Percentiles rank a stretch among this genome's conserved stretches.
Evolutionary conservation across 2,329 filamentous ascomycete genomes (phyloP).

Genomic region (Alternaria longipes): DNA sequence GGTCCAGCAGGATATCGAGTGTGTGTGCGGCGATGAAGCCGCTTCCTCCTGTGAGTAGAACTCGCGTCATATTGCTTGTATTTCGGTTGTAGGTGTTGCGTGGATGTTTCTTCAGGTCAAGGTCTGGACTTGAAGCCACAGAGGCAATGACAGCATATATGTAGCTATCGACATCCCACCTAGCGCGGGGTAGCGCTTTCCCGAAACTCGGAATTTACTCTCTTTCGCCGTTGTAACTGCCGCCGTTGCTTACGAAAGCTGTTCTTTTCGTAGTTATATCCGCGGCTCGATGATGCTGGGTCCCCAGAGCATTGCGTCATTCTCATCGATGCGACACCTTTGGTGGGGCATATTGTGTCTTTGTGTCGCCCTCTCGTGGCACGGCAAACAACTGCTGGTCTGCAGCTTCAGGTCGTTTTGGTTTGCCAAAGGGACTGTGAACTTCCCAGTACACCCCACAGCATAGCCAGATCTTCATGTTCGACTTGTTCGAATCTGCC

Average conservation of each 20-base stretch:
- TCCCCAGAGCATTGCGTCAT: slow-evolving; percentile 21
- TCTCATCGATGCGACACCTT: slow-evolving; percentile 17
- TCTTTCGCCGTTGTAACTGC: slow-evolving; percentile 18
- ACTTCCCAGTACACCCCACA: slow-evolving; percentile 31
- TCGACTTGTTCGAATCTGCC: not conserved
- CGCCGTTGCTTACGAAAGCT: slow-evolving; percentile 19
- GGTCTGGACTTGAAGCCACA: not conserved
- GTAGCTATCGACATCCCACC: slow-evolving; percentile 14
- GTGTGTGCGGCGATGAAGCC: slow-evolving; percentile 73
- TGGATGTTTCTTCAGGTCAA: not conserved
- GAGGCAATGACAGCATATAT: slow-evolving; percentile 22
- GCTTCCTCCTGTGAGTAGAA: slow-evolving; percentile 61
- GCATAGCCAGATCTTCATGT: slow-evolving; percentile 31
- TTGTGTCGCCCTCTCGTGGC: slow-evolving; percentile 13
- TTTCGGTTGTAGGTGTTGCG: not conserved
- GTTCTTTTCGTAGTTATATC: slow-evolving; percentile 18
- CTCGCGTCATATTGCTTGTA: slow-evolving; percentile 46
- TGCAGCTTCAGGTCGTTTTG: slow-evolving; percentile 17
- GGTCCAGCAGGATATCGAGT: slow-evolving; percentile 66
- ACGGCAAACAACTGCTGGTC: slow-evolving; percentile 27
- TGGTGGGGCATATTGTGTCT: slow-evolving; percentile 17
- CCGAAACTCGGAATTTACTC: slow-evolving; percentile 21
- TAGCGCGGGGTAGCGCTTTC: slow-evolving; percentile 25
- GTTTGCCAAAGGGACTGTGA: slow-evolving; percentile 25
- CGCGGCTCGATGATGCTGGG: slow-evolving; percentile 6